Evolutionary conservation across 768 basidiomycete species (phyloP), one percentile per base, ranked within the genome.

Genomic region (Epithele typhae): DNA sequence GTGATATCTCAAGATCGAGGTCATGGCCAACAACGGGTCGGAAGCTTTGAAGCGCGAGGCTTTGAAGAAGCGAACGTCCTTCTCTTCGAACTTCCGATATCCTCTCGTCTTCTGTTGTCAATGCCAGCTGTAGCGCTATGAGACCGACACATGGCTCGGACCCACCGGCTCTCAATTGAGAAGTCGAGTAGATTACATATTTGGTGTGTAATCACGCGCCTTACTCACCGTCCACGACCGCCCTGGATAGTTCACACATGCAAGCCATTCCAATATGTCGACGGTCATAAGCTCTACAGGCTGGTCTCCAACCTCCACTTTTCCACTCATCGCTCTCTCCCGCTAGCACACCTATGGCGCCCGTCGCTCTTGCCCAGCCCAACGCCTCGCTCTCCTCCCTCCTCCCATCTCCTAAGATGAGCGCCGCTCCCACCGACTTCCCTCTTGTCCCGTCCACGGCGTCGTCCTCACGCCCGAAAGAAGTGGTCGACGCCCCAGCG

Each of bases 381-480:
- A 30, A 46, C 39, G 43, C 45, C 17, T 45, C 44, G 30, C 44
- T 27, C 23, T 44, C 52, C 22, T n/a, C 39, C 24, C 32, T 40
- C 39, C 30, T 35, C 14, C 35, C 43, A 14, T 25, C 22, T 7
- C 40, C 35, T 40, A 47, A 47, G 30, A 51, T 51, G 50, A 43
- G 19, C 45, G 44, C 30, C 34, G 10, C 42, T 24, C 4, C 52
- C 38, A 42, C 44, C 24, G 52, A 53, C 52, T 46, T 49, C 10
- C 44, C 52, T 25, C 52, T 49, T 32, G 30, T 53, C 32, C 52
- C 52, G 3, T 22, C 47, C 3, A 38, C 52, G 1, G 47, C 52
- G 15, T 53, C 52, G 2, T 42, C 52, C 8, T 50, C 48, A 40
- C 58, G 47, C 30, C 60, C 48, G 5, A 56, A 59, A 22, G 59